Evolutionary conservation across 2,329 filamentous ascomycete species (phyloP).

Genomic region (Pseudonectria buxi): DNA sequence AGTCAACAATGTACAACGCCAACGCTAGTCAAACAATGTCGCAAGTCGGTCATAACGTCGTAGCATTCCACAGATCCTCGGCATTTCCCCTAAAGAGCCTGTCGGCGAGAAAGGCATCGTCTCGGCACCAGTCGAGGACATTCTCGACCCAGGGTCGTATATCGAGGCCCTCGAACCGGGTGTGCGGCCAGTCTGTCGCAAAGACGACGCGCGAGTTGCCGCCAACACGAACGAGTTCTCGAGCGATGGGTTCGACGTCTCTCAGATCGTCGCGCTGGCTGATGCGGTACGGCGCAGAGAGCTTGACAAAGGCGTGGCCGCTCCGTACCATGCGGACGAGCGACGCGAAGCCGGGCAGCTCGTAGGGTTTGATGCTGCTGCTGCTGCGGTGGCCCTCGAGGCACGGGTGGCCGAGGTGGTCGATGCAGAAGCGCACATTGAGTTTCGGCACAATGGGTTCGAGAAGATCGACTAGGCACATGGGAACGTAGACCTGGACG

Average conservation of each 20-base stretch:
- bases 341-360: constrained; percentile 27
- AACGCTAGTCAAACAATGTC: background rate
- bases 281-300: constrained; percentile 53
- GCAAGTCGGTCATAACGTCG: constrained; percentile 1
- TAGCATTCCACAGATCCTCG: constrained; percentile 38
- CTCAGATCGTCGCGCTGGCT: constrained; percentile 36
- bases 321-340: constrained; percentile 38
- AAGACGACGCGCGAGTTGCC: constrained; percentile 42
- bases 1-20: too few species aligned
- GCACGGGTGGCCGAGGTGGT: constrained; percentile 50
- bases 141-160: constrained; percentile 39
- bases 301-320: constrained; percentile 48
- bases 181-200: constrained; percentile 60
- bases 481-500: constrained; percentile 50
- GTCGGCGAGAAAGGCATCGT: constrained; percentile 36
- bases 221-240: constrained; percentile 40
- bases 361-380: constrained; percentile 16
- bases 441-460: constrained; percentile 42
- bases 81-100: constrained; percentile 51
- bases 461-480: constrained; percentile 42
- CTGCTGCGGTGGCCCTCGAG: constrained; percentile 22
- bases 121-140: constrained; percentile 46
- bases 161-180: constrained; percentile 51
- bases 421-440: constrained; percentile 48
- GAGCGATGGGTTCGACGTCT: constrained; percentile 41